Evolutionary conservation across 1,139 yeast species (phyloP).

Genomic region (Taphrina pruni): DNA sequence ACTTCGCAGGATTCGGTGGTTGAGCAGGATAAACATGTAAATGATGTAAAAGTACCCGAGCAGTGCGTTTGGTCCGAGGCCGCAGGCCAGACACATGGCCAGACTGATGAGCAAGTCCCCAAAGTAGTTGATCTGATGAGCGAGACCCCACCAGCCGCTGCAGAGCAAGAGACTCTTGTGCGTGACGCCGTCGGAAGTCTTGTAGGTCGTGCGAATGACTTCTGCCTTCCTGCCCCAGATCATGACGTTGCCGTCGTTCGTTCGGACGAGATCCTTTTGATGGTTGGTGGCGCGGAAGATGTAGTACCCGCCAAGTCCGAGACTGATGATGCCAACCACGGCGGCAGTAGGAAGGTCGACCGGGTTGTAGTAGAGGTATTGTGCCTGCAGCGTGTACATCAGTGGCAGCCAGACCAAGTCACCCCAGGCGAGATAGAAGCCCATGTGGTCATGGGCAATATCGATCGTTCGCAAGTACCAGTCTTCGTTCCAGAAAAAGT

Average conservation of each 20-base stretch:
- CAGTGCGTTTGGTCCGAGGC: conserved; percentile 66
- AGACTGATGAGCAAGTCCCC: conserved; percentile 94
- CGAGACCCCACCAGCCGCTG: conserved; percentile 95
- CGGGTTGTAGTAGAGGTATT: conserved; percentile 74
- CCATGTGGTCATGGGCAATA: conserved; percentile 95
- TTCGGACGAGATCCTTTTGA: conserved; percentile 70
- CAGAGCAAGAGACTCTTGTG: conserved; percentile 73
- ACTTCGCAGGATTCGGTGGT: conserved; percentile 89
- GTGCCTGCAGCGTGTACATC: conserved; percentile 82
- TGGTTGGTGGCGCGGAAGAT: conserved; percentile 83
- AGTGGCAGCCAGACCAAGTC: conserved; percentile 92
- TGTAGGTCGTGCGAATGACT: conserved; percentile 33
- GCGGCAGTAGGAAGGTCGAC: conserved; percentile 60
- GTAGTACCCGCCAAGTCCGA: conserved; percentile 69
- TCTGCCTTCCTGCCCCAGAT: conserved; percentile 52
- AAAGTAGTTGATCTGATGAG: conserved; percentile 91
- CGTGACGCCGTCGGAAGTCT: conserved; percentile 47
- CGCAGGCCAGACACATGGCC: conserved; percentile 93
- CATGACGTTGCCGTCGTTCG: conserved; percentile 75
- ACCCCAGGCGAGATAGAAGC: conserved; percentile 93
- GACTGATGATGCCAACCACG: conserved; percentile 54
- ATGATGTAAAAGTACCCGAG: conserved; percentile 84
- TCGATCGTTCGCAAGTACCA: conserved; percentile 85
- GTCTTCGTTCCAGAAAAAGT: conserved; percentile 62
- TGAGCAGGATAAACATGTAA: conserved; percentile 77